A percentile compares a stretch with the other conserved stretches of the same genome.
Conservation (phyloP, 2,329 filamentous ascomycete genomes). For the Atkinsonella texensis region DNA sequence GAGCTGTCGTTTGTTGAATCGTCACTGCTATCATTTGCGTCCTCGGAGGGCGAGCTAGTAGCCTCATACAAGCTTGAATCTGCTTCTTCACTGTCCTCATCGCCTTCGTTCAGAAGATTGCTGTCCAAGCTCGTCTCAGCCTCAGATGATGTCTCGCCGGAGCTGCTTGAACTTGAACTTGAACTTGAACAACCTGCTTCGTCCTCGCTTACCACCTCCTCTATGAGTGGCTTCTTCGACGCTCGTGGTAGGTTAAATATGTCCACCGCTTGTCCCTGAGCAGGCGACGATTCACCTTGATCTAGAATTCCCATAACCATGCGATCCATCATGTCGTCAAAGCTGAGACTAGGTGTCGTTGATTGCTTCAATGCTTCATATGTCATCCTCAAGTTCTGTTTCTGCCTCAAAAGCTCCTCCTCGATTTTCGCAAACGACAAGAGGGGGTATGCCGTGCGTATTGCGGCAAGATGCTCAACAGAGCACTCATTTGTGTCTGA, state of each 20-base stretch:
- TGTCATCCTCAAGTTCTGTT: constrained; percentile 23
- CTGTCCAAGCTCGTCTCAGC: background rate
- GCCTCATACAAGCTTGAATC: background rate
- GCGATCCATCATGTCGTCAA: constrained; percentile 21
- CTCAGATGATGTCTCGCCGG: constrained; percentile 7
- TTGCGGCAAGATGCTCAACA: constrained; percentile 21
- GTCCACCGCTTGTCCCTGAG: background rate
- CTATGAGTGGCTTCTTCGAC: constrained; percentile 17
- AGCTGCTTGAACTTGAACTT: constrained; percentile 4
- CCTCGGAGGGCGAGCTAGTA: background rate
- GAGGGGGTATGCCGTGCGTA: constrained; percentile 32
- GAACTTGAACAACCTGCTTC: background rate
- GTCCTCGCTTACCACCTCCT: constrained; percentile 9
- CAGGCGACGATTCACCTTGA: constrained; percentile 1
- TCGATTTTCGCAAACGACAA: constrained; percentile 24
- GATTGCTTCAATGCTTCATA: constrained; percentile 24
- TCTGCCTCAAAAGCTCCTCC: constrained; percentile 20
- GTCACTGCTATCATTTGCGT: constrained; percentile 5
- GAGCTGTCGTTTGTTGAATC: constrained; percentile 12
- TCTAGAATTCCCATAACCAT: constrained; percentile 11
- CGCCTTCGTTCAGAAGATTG: background rate
- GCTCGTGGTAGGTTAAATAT: background rate
- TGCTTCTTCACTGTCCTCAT: background rate
- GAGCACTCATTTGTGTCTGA: constrained; percentile 11
- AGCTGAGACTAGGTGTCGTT: constrained; percentile 20